These are phyloP conservation scores for Reutealis trisperma DNA, from an alignment of 345 rosid species.

Conservation along the genomic window DNA sequence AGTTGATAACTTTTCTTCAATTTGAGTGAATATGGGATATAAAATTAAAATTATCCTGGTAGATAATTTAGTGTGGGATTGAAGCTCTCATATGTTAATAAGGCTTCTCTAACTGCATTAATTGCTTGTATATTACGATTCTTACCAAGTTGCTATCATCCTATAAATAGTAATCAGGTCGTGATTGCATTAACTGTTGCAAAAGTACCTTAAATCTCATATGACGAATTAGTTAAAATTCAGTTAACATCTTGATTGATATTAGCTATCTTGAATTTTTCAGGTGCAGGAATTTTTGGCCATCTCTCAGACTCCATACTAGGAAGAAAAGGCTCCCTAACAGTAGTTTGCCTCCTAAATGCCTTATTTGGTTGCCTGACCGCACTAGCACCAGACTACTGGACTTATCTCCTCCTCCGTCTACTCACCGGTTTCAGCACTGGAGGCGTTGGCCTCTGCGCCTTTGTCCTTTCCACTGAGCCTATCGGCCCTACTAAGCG, in stretches of 20 bases:
- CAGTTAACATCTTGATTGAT: neutral
- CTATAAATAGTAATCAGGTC: too few relatives aligned
- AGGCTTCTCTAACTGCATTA: too few relatives aligned
- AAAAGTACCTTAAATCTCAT: too few relatives aligned
- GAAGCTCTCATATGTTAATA: too few relatives aligned
- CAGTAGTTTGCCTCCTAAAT: constrained; percentile 66
- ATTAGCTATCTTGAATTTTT: neutral
- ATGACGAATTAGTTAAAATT: too few relatives aligned
- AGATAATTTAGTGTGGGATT: too few relatives aligned
- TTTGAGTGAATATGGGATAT: too few relatives aligned
- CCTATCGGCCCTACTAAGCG: constrained; percentile 85
- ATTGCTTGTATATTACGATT: too few relatives aligned
- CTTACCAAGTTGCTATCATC: too few relatives aligned
- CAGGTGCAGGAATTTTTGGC: constrained; percentile 96
- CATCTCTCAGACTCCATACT: constrained; percentile 86
- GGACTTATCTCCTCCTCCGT: constrained; percentile 62
- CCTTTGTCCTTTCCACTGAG: constrained; percentile 87
- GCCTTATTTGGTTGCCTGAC: constrained; percentile 76
- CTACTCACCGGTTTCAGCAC: constrained; percentile 87
- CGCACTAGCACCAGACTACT: constrained; percentile 69
- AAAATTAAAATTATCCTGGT: too few relatives aligned
- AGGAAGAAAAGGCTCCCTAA: constrained; percentile 93
- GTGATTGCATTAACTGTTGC: too few relatives aligned
- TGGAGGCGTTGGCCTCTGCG: constrained; percentile 84
- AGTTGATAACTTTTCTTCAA: too few relatives aligned